Evolutionary conservation across 208 protist genomes (phyloP), one percentile per base, ranked within the genome.

Genomic region (Novymonas esmeraldas): DNA sequence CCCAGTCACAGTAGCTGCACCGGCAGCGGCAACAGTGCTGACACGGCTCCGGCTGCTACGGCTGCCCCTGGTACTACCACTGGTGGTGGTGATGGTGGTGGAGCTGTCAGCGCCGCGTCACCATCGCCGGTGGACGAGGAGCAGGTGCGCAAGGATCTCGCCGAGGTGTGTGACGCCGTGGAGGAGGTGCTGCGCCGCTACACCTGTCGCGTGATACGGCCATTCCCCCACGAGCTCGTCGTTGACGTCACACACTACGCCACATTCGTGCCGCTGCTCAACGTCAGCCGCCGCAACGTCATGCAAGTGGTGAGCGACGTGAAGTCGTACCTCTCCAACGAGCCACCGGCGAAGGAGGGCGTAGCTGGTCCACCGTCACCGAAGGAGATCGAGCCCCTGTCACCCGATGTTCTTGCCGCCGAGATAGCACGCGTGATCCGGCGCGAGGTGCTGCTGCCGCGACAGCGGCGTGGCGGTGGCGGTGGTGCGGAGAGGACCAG

Each of bases 241-340:
- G 79, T 76, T 26, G 85, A 92, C 58, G 71, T 92, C 14, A 79
- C 79, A 18, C 76, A 79, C 64, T 92, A 89, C 66, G 58, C 67
- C 6, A 45, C 42, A 1, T 69, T 63, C n/a, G 70, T 76, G 26
- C 71, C 78, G n/a, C 34, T 87, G 13, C 52, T 85, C 2, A 54
- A 46, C 10, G 68, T 63, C 7, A 62, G 64, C 2, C 41, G 65
- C 1, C 58, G 33, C 1, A 80, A 89, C 56, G 75, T 89, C 13
- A 52, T 22, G 13, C 82, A 85, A 63, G 57, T 70, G 26, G 1
- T 62, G 11, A 64, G 68, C 24, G 82, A 89, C 55, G 65, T 55
- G 0, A 13, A 64, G 11, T 41, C 69, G 5, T 51, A 63, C 13
- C 36, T 79, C 2, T 42, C 28, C 22, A 24, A 55, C 51, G 34